Percentiles rank a stretch among this genome's conserved stretches.
Evolutionary conservation across 2,329 filamentous ascomycete genomes (phyloP).

Genomic region (Cylindrodendrum hubeiense): DNA sequence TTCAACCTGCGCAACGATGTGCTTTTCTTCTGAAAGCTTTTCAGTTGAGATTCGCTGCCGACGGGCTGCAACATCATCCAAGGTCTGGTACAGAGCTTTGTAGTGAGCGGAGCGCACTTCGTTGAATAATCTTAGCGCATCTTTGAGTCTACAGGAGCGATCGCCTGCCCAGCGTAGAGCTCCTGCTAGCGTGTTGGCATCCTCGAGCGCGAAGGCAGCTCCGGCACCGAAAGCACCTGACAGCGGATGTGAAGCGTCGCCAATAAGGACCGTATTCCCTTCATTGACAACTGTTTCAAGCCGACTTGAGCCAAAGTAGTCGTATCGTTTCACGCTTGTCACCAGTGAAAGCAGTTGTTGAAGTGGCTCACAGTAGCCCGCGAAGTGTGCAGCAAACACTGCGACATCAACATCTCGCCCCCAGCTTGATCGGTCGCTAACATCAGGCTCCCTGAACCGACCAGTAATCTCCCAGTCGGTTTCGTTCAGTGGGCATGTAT

Average conservation of each 20-base stretch:
- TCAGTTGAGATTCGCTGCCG: no score
- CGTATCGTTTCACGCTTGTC: not conserved
- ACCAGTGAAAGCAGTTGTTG: not conserved
- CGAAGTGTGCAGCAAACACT: not conserved
- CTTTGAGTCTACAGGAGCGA: no score
- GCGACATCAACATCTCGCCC: not conserved
- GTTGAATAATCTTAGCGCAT: not conserved
- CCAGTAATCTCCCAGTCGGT: slow-evolving; percentile 44
- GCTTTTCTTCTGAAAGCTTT: no score
- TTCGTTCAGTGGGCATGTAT: slow-evolving; percentile 44
- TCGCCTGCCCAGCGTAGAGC: not conserved
- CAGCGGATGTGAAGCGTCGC: slow-evolving; percentile 28
- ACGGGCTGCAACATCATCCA: slow-evolving; percentile 51
- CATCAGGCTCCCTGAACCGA: not conserved
- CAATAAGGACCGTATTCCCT: not conserved
- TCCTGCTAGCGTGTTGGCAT: not conserved
- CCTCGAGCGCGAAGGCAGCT: slow-evolving; percentile 3
- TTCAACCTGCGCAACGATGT: no score
- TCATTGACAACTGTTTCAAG: not conserved
- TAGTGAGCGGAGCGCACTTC: slow-evolving; percentile 6
- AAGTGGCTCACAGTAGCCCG: not conserved
- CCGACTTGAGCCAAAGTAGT: not conserved
- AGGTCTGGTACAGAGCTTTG: slow-evolving; percentile 48
- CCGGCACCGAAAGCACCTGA: slow-evolving; percentile 1
- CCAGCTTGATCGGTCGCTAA: not conserved